Conservation (phyloP, 495 filamentous ascomycete genomes). For the Bacidia gigantensis region DNA sequence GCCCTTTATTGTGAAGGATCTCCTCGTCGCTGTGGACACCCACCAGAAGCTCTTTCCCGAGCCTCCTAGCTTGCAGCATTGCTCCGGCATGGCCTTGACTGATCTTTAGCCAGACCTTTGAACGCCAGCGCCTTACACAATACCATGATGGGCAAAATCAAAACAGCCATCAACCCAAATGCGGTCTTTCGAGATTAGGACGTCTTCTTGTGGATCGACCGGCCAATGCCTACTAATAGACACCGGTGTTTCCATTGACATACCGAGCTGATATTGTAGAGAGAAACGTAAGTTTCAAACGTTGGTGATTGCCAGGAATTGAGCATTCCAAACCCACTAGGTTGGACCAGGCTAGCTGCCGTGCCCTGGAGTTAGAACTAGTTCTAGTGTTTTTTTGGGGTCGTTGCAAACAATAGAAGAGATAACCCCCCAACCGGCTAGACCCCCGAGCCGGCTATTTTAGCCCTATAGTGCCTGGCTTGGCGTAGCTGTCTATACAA, state of each 20-base stretch:
- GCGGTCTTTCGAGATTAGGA: constrained; percentile 48
- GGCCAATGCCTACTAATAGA: constrained; percentile 45
- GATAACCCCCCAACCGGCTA: no score
- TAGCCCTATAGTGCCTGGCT: no score
- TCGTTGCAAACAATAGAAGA: no score
- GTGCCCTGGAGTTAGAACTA: no score
- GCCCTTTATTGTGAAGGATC: constrained; percentile 92
- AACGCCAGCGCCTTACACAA: constrained; percentile 7
- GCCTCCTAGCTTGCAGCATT: constrained; percentile 79
- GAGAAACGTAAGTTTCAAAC: no score
- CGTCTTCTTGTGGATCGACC: constrained; percentile 49
- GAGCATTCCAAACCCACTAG: no score
- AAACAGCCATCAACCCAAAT: constrained; percentile 99
- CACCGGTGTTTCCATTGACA: not conserved
- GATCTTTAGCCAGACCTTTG: constrained; percentile 7
- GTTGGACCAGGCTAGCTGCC: no score
- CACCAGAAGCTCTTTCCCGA: constrained; percentile 77
- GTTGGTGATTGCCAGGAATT: no score
- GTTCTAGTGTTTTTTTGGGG: no score
- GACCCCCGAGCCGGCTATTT: no score
- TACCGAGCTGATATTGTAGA: no score
- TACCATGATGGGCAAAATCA: constrained; percentile 96
- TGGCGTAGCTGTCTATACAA: no score
- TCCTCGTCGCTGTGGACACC: constrained; percentile 91
- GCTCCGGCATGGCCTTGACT: constrained; percentile 78